phyloP scores from a whole-genome alignment of 768 basidiomycete genomes.

The Suillus subaureus region DNA sequence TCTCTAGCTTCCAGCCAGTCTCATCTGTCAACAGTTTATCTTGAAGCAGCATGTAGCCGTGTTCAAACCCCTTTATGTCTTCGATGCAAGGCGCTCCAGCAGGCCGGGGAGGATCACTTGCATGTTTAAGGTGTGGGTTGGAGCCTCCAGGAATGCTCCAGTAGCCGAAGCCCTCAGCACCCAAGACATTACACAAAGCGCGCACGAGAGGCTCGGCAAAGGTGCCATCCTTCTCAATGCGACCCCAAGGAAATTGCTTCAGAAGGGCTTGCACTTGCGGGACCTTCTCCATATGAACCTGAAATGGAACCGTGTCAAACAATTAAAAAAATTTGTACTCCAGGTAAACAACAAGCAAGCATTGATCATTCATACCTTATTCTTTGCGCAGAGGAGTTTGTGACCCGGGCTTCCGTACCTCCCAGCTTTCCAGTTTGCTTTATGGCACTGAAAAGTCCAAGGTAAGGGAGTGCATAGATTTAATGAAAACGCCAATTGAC shows the following conservation, averaged over 20 bases:
- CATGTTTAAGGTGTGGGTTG: constrained; percentile 30
- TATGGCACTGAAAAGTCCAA: constrained; percentile 33
- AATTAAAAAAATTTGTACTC: background rate
- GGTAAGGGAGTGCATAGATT: background rate
- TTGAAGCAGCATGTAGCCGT: constrained; percentile 36
- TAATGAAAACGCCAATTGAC: constrained; percentile 11
- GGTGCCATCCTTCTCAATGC: constrained; percentile 42
- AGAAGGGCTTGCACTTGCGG: constrained; percentile 35
- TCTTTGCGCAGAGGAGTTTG: constrained; percentile 36
- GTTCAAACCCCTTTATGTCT: constrained; percentile 27
- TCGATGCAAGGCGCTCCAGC: constrained; percentile 11
- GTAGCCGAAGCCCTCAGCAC: constrained; percentile 42
- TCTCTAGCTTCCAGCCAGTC: constrained; percentile 40
- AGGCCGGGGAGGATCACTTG: constrained; percentile 13
- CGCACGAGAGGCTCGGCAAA: constrained; percentile 36
- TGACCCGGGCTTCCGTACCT: constrained; percentile 31
- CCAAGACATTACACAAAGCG: constrained; percentile 41
- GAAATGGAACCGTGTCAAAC: background rate
- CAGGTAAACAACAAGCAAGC: background rate
- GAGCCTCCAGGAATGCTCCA: constrained; percentile 42
- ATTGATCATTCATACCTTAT: constrained; percentile 27
- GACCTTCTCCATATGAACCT: constrained; percentile 42
- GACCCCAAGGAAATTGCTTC: constrained; percentile 45
- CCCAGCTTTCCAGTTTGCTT: constrained; percentile 35
- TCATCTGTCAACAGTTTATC: constrained; percentile 33